Evolutionary conservation across 1,139 yeast genomes (phyloP).

Genomic region (Pneumocystis sp.): DNA sequence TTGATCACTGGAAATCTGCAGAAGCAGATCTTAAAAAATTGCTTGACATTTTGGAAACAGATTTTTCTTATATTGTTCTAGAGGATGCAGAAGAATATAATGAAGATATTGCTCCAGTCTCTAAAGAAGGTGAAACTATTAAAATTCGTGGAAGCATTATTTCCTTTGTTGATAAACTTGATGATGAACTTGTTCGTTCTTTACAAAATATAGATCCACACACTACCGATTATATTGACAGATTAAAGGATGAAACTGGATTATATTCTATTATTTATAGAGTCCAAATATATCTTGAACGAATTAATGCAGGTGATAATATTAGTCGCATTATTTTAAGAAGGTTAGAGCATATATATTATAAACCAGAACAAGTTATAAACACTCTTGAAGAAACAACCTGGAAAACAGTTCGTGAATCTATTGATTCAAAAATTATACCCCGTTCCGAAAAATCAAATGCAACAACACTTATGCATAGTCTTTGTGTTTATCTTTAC

Average conservation of each 20-base stretch:
- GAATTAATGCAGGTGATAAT: constrained; percentile 25
- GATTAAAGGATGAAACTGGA: constrained; percentile 73
- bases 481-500: constrained; percentile 50
- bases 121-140: constrained; percentile 47
- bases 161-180: constrained; percentile 80
- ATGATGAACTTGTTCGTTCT: constrained; percentile 83
- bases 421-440: constrained; percentile 24
- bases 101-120: constrained; percentile 33
- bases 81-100: constrained; percentile 84
- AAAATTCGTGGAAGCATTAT: constrained; percentile 72
- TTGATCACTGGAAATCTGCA: constrained; percentile 56
- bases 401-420: constrained; percentile 39
- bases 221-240: constrained; percentile 80
- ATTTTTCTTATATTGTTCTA: constrained; percentile 50
- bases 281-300: constrained; percentile 73
- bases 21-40: constrained; percentile 45
- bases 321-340: constrained; percentile 59
- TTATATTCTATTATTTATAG: constrained; percentile 67
- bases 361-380: constrained; percentile 71
- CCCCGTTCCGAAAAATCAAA: constrained; percentile 26
- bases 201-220: constrained; percentile 87
- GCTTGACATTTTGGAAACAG: constrained; percentile 52
- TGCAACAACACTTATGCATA: constrained; percentile 45
- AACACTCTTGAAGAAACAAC: constrained; percentile 53
- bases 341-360: constrained; percentile 85